Base-by-base conservation (phyloP, 306 rosid genomes). In the Prinsepia uniflora region DNA sequence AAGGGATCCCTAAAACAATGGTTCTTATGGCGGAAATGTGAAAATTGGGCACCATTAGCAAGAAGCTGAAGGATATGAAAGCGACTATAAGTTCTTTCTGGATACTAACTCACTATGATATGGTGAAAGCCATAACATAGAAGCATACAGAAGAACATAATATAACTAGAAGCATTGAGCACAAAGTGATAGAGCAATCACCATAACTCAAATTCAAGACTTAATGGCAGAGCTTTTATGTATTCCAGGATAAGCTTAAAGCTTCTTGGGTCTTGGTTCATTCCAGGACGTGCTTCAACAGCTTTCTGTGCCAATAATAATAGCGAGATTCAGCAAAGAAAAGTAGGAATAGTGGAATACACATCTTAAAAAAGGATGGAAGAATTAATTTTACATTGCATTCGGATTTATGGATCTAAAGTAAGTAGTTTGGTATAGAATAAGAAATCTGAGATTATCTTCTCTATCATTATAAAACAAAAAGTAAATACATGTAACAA, bases 221-320 rank as follows among this genome's bases (percentile, higher is more conserved):
- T 72, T 86, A 94, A 97, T 58, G 98, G 98, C 80, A 90, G 75
- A 81, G 98, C 98, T 82, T 94, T 94, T 74, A 94, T 84, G 81
- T 89, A 94, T 67, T 94, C 98, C 79, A 94, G 65, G 72, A 89
- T 87, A 75, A 94, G 96, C 84, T 86, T 78, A 83, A 94, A 94
- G 87, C 96, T 90, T 83, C 98, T 88, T 75, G 83, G 79, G 77
- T 94, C 98, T 86, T 94, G 93, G 45, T 80, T 78, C 71, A 4
- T 68, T 20, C 78, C 74, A 8, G 80, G 53, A 53, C 91, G 76
- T 68, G 70, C 88, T 77, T 89, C 97, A 55, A 46, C 69, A 68
- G 87, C 75, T 79, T 87, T 89, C 98, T 94, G 94, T 72, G 74
- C 54, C 68, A 82, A 81, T 63, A 81, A 79, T 67, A 71, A 74